Evolutionary conservation across 2,329 filamentous ascomycete species (phyloP).

Genomic region (Cryphonectria japonica): DNA sequence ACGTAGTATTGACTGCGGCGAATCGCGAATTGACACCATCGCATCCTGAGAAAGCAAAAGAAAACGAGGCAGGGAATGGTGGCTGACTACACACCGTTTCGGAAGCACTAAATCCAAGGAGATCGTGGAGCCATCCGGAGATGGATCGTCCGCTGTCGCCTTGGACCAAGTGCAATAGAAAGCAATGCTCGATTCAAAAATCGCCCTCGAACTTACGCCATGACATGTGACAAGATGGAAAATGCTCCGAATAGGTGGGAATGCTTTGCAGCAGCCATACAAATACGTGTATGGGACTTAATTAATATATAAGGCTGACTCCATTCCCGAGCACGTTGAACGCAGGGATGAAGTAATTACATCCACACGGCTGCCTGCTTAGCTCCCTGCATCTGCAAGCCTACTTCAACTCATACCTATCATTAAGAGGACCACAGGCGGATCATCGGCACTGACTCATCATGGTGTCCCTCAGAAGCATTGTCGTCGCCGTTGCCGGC

Average conservation of each 20-base stretch:
- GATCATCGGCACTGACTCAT: not conserved
- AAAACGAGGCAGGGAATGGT: not conserved
- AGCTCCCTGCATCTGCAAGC: not conserved
- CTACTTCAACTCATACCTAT: not conserved
- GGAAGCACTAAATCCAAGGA: not conserved
- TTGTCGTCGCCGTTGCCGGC: constrained; percentile 13
- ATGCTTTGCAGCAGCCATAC: not conserved
- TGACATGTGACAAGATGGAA: not conserved
- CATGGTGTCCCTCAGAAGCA: constrained; percentile 14
- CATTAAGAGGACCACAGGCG: not conserved
- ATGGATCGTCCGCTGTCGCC: not conserved
- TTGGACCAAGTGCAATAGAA: not conserved
- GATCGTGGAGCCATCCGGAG: not conserved
- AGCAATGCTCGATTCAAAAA: not conserved
- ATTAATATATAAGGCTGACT: constrained; percentile 4
- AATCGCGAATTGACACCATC: not conserved
- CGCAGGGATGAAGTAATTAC: not conserved
- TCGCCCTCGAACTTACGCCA: not conserved
- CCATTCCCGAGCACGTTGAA: not conserved
- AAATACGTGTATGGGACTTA: not conserved
- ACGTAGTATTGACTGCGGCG: not conserved
- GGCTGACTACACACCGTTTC: not conserved
- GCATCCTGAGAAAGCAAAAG: not conserved
- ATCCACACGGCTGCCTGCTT: not conserved
- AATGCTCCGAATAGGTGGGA: not conserved